Conservation (phyloP, 495 filamentous ascomycete species). For the Oleoguttula mirabilis region DNA sequence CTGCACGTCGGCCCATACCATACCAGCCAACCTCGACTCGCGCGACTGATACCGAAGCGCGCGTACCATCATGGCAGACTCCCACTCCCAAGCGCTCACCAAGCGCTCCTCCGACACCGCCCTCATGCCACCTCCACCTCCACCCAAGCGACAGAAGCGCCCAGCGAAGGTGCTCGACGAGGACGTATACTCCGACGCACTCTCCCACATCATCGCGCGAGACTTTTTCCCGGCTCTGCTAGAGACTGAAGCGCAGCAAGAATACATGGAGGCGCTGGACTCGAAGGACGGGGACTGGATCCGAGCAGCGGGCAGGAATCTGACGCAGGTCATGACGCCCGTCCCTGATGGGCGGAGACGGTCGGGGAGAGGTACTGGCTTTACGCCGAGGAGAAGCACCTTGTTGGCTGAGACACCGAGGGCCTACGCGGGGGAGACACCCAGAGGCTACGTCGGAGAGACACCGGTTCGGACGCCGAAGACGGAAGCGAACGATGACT, state of each 20-base stretch:
- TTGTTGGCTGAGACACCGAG: slow-evolving; percentile 36
- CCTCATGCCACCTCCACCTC: slow-evolving; percentile 75
- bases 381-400: slow-evolving; percentile 9
- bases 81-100: slow-evolving; percentile 28
- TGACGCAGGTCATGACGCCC: slow-evolving; percentile 75
- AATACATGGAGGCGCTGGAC: slow-evolving; percentile 83
- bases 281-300: slow-evolving; percentile 81
- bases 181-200: slow-evolving; percentile 78
- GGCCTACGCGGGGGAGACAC: slow-evolving; percentile 51
- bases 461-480: slow-evolving; percentile 28
- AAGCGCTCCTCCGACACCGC: slow-evolving; percentile 55
- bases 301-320: slow-evolving; percentile 54
- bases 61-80: not conserved
- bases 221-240: slow-evolving; percentile 93
- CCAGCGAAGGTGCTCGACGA: slow-evolving; percentile 84
- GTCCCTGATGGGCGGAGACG: slow-evolving; percentile 34
- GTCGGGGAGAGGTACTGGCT: slow-evolving; percentile 17
- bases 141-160: slow-evolving; percentile 83
- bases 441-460: too few relatives aligned
- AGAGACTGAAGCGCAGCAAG: slow-evolving; percentile 73
- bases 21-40: too few relatives aligned
- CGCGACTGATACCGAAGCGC: too few relatives aligned
- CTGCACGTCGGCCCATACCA: too few relatives aligned
- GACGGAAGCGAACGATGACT: slow-evolving; percentile 12
- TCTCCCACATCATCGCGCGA: slow-evolving; percentile 89